Percentiles rank a stretch among this genome's conserved stretches.
Conservation (phyloP, 257 asterid species). For the Hygrophila difformis region DNA sequence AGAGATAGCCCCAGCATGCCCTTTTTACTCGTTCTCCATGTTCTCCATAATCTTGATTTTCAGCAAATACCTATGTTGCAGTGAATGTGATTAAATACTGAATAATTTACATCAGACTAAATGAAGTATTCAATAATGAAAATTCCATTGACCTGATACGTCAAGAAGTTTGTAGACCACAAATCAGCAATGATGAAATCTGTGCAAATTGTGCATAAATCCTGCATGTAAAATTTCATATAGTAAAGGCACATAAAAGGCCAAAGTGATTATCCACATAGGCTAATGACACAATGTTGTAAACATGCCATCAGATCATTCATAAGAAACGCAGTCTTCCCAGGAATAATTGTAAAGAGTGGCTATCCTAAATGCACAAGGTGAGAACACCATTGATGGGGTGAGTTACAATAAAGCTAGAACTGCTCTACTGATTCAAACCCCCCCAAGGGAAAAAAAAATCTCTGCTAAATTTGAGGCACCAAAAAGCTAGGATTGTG, state of each 20-base stretch:
- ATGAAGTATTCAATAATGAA: conserved; percentile 12
- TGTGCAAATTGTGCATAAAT: conserved; percentile 86
- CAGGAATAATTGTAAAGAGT: too few relatives aligned
- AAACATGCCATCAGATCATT: not conserved
- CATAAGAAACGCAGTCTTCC: too few relatives aligned
- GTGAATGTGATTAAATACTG: conserved; percentile 14
- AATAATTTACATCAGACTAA: conserved; percentile 3
- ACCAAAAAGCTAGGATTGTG: too few relatives aligned
- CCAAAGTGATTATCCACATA: conserved; percentile 4
- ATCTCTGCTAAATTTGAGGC: too few relatives aligned
- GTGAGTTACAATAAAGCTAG: too few relatives aligned
- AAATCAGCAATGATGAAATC: conserved; percentile 87
- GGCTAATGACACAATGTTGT: not conserved
- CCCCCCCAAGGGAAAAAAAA: too few relatives aligned
- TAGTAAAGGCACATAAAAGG: conserved; percentile 9
- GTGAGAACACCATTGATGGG: too few relatives aligned
- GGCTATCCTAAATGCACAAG: too few relatives aligned
- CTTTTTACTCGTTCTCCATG: conserved; percentile 96
- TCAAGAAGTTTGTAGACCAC: conserved; percentile 93
- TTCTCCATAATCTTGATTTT: conserved; percentile 91
- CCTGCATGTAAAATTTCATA: conserved; percentile 49
- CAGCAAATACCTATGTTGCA: conserved; percentile 75
- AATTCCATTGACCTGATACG: conserved; percentile 65
- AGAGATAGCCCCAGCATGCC: conserved; percentile 99
- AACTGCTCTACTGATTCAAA: too few relatives aligned